Evolutionary conservation across 148 eudicot genomes (phyloP).

Genomic region (Rhododendron griersonianum): DNA sequence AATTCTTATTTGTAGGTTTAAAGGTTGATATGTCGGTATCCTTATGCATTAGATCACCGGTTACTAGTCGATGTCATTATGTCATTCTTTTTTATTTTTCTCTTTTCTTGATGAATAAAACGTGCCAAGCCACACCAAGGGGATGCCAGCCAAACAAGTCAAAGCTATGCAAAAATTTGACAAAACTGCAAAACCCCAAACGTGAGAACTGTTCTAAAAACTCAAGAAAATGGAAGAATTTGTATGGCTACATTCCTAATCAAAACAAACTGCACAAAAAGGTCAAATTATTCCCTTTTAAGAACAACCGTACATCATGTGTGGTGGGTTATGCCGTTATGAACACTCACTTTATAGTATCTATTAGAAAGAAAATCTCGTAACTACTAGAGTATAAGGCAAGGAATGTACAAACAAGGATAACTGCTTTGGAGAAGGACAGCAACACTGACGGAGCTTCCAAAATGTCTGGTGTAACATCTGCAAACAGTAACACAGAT

Average conservation of each 20-base stretch:
- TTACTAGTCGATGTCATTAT: not conserved
- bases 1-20: not conserved
- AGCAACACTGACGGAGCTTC: slow-evolving; percentile 41
- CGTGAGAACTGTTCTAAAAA: not conserved
- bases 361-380: not conserved
- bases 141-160: not conserved
- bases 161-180: not conserved
- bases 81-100: not conserved
- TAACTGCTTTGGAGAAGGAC: slow-evolving; percentile 59
- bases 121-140: not conserved
- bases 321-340: not conserved
- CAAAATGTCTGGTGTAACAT: slow-evolving; percentile 29
- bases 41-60: not conserved
- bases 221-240: not conserved
- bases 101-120: not conserved
- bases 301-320: not conserved
- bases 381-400: slow-evolving; percentile 26
- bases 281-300: not conserved
- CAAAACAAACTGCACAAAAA: not conserved
- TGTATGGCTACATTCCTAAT: not conserved
- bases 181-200: not conserved
- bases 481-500: slow-evolving; percentile 31
- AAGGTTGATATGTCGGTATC: not conserved
- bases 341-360: not conserved
- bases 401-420: slow-evolving; percentile 92